Evolutionary conservation across 352 stramenopile genomes (phyloP).

Genomic region (Halophytophthora polymorphica): DNA sequence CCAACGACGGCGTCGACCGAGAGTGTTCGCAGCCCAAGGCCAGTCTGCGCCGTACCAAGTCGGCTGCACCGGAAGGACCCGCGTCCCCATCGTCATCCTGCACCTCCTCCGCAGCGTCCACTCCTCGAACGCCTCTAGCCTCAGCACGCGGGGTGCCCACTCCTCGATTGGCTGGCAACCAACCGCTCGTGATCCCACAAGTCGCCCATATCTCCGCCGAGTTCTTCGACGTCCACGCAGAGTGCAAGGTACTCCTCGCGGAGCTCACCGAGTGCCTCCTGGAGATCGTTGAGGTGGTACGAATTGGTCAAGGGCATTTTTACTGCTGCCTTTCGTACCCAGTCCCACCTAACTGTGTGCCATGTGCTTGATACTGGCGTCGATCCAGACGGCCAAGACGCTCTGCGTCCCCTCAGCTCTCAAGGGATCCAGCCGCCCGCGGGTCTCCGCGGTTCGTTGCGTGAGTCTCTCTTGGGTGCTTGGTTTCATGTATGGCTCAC

Average conservation of each 20-base stretch:
- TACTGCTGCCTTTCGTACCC: too few species aligned
- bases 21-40: constrained; percentile 14
- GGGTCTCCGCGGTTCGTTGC: constrained; percentile 24
- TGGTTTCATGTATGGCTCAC: neutral
- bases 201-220: constrained; percentile 54
- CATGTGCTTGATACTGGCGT: neutral
- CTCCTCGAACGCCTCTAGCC: constrained; percentile 11
- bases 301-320: too few species aligned
- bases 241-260: constrained; percentile 51
- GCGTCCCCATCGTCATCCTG: constrained; percentile 23
- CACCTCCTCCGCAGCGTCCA: constrained; percentile 12
- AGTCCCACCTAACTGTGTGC: too few species aligned
- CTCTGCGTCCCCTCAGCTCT: constrained; percentile 24
- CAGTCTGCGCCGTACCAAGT: constrained; percentile 1
- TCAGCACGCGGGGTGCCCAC: constrained; percentile 1
- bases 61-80: constrained; percentile 5
- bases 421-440: constrained; percentile 17
- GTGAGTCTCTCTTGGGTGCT: too few species aligned
- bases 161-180: constrained; percentile 1
- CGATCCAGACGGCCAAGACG: constrained; percentile 28
- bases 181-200: constrained; percentile 28
- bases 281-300: constrained; percentile 40
- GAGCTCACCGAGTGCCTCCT: constrained; percentile 55
- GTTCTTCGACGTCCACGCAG: constrained; percentile 38
- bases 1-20: constrained; percentile 34